Base-by-base conservation (phyloP, 2,329 filamentous ascomycete species). In the Chalaropsis thielavioides region DNA sequence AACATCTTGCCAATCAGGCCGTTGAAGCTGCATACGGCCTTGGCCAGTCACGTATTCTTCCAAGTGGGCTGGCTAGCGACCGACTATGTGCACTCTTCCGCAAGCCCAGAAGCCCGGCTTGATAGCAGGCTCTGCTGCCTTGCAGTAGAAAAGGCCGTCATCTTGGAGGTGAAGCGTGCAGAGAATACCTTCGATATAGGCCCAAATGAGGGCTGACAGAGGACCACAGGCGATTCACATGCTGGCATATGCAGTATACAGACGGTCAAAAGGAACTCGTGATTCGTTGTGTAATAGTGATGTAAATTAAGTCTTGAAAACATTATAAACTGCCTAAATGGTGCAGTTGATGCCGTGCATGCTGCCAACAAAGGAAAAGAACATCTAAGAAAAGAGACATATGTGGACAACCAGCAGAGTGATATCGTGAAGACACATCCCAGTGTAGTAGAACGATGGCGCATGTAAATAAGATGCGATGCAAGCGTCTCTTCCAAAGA, bases 271-370 rank as follows among this genome's bases (percentile, higher is more conserved):
- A 13, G 11, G 11, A 11, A 15, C 46, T 15, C 15, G 6, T 13
- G 2, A 11, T 51, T 4, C 22, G 35, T 58, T 58, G 54, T 19
- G 17, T 38, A n/a, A 38, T 31, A 38, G 24, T 58, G 15, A 38
- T 58, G 35, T 58, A 58, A 10, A 58, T 58, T 58, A 58, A 58
- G 54, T 58, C 54, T 58, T 58, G 54, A 58, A 58, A 58, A 58
- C 54, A 58, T 58, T 58, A 58, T 58, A 27, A 58, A 19, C 27
- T 31, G 54, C 27, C 24, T 38, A 35, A 38, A 58, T 58, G 54
- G 27, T 10, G 31, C 8, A 19, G 24, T 35, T 58, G 54, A 58
- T 58, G 54, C 27, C n/a, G 54, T 58, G 24, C 27, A n/a, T 58
- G 24, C 54, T 58, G 38, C 27, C 54, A 38, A 58, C 54, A 58